Base-by-base conservation (phyloP, 257 asterid genomes). In the Ocimum tenuiflorum region DNA sequence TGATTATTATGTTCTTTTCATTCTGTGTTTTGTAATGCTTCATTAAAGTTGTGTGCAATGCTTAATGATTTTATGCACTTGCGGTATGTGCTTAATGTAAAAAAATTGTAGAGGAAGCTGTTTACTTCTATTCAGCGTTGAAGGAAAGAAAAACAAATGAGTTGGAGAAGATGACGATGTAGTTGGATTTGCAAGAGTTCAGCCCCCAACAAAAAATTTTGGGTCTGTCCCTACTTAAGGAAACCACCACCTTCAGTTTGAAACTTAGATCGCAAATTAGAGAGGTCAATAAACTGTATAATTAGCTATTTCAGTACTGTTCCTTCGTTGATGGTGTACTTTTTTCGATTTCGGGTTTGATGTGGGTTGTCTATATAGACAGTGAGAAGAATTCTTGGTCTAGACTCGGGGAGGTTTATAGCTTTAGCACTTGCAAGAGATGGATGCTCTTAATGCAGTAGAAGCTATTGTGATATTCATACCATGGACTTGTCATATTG, bases 401-500 rank as follows among this genome's bases (percentile, higher is more conserved):
- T 24, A 39, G 27, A 29, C 27, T 61, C 36, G 17, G 15, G 56
- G n/a, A 45, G 12, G 20, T 57, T 10, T 42, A 47, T 36, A 24
- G 22, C 22, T 48, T 18, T 43, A 60, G n/a, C 2, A 11, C 18
- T 48, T 18, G 12, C 36, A 7, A 51, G 65, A 43, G 60, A 20
- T 23, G 35, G 70, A 47, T 38, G 55, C 15, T 49, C 24, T 72
- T 50, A 72, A 24, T 61, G 60, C 11, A n/a, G 56, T 39, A 12
- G 56, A 36, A 33, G 39, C 54, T 50, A 4, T 27, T 27, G 31
- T 63, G 51, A 63, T 48, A 41, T 27, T 20, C 13, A n/a, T n/a
- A n/a, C n/a, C n/a, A 11, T 47, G 47, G 67, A 38, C 2, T 14
- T 5, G 15, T 56, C 13, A n/a, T n/a, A n/a, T 59, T 49, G 22